Conservation (phyloP, 2,329 filamentous ascomycete genomes). For the Allantophomopsis cytisporea region DNA sequence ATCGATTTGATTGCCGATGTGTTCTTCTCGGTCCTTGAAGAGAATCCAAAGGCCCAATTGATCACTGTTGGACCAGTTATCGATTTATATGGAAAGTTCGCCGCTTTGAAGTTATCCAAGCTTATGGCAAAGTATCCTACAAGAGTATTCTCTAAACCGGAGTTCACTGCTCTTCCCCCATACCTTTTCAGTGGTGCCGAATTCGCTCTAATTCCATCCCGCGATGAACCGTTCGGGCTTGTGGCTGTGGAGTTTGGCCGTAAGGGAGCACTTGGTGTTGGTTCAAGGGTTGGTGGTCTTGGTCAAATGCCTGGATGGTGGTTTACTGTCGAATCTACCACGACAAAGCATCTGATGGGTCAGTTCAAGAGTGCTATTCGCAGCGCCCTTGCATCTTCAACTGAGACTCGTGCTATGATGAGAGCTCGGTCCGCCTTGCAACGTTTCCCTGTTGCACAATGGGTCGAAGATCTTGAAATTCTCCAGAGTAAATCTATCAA, state of each 20-base stretch:
- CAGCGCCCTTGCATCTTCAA: conserved; percentile 41
- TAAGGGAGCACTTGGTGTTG: conserved; percentile 54
- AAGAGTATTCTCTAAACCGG: conserved; percentile 49
- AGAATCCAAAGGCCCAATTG: conserved; percentile 42
- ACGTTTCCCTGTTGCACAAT: conserved; percentile 53
- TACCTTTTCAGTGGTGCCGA: conserved; percentile 56
- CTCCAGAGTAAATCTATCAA: conserved; percentile 48
- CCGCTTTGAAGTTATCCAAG: conserved; percentile 45
- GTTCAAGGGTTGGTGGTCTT: conserved; percentile 48
- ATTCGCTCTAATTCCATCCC: conserved; percentile 53
- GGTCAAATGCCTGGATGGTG: conserved; percentile 59
- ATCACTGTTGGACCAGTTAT: conserved; percentile 52
- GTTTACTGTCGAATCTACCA: conserved; percentile 52
- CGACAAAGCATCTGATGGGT: conserved; percentile 44
- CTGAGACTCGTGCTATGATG: conserved; percentile 42
- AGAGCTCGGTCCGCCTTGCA: conserved; percentile 49
- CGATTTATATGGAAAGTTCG: conserved; percentile 53
- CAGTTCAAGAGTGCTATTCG: conserved; percentile 51
- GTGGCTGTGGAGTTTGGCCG: conserved; percentile 56
- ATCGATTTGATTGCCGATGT: conserved; percentile 55
- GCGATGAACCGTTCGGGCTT: conserved; percentile 54
- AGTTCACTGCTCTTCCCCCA: conserved; percentile 49
- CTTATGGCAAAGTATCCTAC: conserved; percentile 52
- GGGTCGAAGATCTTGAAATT: conserved; percentile 49
- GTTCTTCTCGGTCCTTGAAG: conserved; percentile 47